phyloP scores from a whole-genome alignment of 2,329 filamentous ascomycete genomes.

The Penicillium italicum region DNA sequence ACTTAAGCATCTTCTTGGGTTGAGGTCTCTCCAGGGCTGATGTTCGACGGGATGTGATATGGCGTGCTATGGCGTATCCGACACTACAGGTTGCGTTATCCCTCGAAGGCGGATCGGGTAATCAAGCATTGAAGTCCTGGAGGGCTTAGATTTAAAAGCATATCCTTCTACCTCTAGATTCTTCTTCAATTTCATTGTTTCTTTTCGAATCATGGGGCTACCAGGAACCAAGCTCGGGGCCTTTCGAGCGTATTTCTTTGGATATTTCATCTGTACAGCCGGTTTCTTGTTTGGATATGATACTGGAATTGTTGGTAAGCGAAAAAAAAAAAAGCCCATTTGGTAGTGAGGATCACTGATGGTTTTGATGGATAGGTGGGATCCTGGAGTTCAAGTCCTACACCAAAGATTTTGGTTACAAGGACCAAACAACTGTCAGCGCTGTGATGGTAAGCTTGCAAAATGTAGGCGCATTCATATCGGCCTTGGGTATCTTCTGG shows the following conservation, averaged over 20 bases:
- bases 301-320: constrained; percentile 33
- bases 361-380: constrained; percentile 27
- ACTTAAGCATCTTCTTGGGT: background rate
- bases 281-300: constrained; percentile 35
- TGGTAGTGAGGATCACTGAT: too few species aligned
- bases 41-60: too few species aligned
- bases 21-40: too few species aligned
- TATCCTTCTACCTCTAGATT: too few species aligned
- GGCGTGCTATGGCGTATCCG: constrained; percentile 25
- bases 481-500: constrained; percentile 49
- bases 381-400: constrained; percentile 46
- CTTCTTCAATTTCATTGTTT: too few species aligned
- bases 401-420: constrained; percentile 42
- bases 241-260: constrained; percentile 25
- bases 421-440: constrained; percentile 42
- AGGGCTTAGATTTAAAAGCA: background rate
- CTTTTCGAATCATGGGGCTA: too few species aligned
- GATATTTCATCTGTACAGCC: constrained; percentile 28
- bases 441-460: constrained; percentile 50
- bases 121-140: background rate
- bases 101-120: constrained; percentile 1
- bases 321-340: too few species aligned
- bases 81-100: constrained; percentile 15
- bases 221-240: constrained; percentile 21
- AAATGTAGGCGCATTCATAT: constrained; percentile 52